Evolutionary conservation across 2,329 filamentous ascomycete species (phyloP).

Genomic region (Monilinia polystroma): DNA sequence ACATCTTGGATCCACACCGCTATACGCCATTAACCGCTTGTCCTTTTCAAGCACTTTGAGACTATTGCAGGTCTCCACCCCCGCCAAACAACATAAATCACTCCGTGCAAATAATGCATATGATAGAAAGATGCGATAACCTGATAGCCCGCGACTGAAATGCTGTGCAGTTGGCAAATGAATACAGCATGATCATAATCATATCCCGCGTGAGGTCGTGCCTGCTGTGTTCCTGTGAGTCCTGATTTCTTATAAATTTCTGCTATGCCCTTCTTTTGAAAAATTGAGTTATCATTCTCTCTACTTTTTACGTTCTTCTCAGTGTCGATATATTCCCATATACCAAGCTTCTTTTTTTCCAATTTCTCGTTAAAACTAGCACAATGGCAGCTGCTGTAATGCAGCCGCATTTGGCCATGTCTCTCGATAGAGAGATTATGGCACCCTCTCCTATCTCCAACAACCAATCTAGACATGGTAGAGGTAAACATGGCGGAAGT

Average conservation of each 20-base stretch:
- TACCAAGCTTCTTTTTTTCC: neutral
- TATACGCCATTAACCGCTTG: constrained; percentile 1
- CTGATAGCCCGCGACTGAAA: neutral
- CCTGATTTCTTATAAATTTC: neutral
- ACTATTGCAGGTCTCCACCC: neutral
- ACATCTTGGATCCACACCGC: constrained; percentile 22
- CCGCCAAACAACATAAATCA: constrained; percentile 1
- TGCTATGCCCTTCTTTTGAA: neutral
- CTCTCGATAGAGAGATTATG: constrained; percentile 39
- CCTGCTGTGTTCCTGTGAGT: neutral
- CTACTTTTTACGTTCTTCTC: neutral
- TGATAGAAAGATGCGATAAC: constrained; percentile 1
- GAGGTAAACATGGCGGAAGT: constrained; percentile 38
- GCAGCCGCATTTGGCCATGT: constrained; percentile 34
- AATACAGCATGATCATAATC: neutral
- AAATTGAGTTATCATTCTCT: neutral
- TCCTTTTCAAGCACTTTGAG: constrained; percentile 3
- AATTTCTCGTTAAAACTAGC: constrained; percentile 13
- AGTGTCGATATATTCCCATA: neutral
- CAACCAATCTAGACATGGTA: constrained; percentile 38
- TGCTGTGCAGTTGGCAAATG: constrained; percentile 6
- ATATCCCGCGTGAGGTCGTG: neutral
- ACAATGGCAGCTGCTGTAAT: constrained; percentile 39
- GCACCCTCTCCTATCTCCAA: constrained; percentile 38
- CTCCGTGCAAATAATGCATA: constrained; percentile 1